phyloP scores from a whole-genome alignment of 2,329 filamentous ascomycete species.

The Alternaria sp. region DNA sequence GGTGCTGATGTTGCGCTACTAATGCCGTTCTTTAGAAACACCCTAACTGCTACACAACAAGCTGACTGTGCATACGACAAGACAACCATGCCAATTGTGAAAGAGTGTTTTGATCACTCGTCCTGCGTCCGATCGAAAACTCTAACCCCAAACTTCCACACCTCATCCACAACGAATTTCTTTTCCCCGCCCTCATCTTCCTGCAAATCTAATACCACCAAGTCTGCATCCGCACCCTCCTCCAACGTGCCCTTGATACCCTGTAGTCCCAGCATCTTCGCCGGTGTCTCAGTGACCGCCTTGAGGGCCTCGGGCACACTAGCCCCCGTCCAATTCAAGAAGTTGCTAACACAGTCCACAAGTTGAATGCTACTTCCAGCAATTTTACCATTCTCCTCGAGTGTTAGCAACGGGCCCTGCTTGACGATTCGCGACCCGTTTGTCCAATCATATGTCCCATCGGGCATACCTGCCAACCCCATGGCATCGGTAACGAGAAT shows the following conservation, averaged over 20 bases:
- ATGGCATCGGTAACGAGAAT: slow-evolving; percentile 94
- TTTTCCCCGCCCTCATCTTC: slow-evolving; percentile 56
- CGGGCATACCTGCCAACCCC: slow-evolving; percentile 83
- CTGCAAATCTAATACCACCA: slow-evolving; percentile 72
- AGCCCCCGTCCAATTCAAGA: slow-evolving; percentile 76
- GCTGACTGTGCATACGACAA: not conserved
- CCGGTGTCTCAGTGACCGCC: slow-evolving; percentile 79
- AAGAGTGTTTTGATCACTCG: slow-evolving; percentile 2
- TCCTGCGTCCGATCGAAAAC: slow-evolving; percentile 33
- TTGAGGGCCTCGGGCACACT: slow-evolving; percentile 73
- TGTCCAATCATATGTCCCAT: slow-evolving; percentile 86
- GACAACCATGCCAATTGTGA: not conserved
- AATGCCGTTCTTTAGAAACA: not conserved
- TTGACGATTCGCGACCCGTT: slow-evolving; percentile 76
- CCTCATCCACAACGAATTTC: slow-evolving; percentile 73
- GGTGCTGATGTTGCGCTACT: not conserved
- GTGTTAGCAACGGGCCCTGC: slow-evolving; percentile 73
- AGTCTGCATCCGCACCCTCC: slow-evolving; percentile 59
- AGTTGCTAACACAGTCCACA: slow-evolving; percentile 85
- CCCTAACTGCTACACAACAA: not conserved
- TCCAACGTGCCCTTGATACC: slow-evolving; percentile 69
- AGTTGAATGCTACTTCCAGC: slow-evolving; percentile 71
- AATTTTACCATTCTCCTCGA: slow-evolving; percentile 75
- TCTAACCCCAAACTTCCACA: slow-evolving; percentile 77
- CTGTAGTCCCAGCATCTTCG: slow-evolving; percentile 75